These are phyloP conservation scores for Bromus sterilis DNA, from an alignment of 176 grass and related monocot species.

Conservation along the genomic window DNA sequence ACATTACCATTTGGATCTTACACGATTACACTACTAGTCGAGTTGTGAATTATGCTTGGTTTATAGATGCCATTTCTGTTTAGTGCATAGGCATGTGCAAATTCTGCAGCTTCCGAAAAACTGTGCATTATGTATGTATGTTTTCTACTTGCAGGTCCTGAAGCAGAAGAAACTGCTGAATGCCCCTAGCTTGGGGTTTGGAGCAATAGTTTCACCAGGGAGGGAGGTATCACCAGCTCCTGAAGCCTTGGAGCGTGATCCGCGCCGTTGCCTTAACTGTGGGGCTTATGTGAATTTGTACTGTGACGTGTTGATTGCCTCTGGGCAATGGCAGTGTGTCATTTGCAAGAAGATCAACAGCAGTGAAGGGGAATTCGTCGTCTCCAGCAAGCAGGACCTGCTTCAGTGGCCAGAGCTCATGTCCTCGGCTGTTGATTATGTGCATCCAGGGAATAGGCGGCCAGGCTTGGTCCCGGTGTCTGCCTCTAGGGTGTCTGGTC, in stretches of 20 bases:
- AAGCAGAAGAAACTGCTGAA: constrained; percentile 85
- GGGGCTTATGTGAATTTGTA: constrained; percentile 86
- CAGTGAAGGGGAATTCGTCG: constrained; percentile 80
- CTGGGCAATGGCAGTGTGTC: constrained; percentile 89
- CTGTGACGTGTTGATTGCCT: constrained; percentile 53
- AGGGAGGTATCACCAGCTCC: constrained; percentile 63
- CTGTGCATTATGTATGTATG: background rate
- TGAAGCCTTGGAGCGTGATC: constrained; percentile 60
- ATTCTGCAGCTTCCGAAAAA: background rate
- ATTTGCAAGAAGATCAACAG: constrained; percentile 78
- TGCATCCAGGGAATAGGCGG: constrained; percentile 60
- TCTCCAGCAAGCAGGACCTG: constrained; percentile 72
- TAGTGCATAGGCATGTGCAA: background rate
- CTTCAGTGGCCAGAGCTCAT: constrained; percentile 65
- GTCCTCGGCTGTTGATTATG: constrained; percentile 67
- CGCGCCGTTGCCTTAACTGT: constrained; percentile 63
- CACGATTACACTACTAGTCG: background rate
- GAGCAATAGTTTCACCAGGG: constrained; percentile 81
- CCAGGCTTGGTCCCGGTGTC: constrained; percentile 65
- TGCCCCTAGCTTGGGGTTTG: constrained; percentile 81
- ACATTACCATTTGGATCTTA: background rate
- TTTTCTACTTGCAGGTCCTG: constrained; percentile 52
- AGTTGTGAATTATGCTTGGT: background rate
- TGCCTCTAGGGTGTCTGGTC: constrained; percentile 60
- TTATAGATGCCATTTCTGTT: background rate